Conservation (phyloP, 805 yeast genomes). For the Lipomyces spencermartinsiae region DNA sequence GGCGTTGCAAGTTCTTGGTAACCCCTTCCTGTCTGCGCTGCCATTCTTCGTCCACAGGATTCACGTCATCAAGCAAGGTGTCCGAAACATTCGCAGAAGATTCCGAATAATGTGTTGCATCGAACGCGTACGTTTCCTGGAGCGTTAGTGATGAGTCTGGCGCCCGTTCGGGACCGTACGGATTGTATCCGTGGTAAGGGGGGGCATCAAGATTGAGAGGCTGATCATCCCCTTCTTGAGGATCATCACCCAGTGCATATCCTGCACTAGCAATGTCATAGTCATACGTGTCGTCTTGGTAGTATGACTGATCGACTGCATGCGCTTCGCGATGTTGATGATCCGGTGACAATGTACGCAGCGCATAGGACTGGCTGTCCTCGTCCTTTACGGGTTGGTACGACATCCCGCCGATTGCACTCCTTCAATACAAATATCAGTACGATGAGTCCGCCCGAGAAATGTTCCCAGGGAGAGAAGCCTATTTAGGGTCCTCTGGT, state of each 20-base stretch:
- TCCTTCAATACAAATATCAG: not conserved
- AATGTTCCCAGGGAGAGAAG: not conserved
- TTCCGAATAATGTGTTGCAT: not conserved
- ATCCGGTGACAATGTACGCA: slow-evolving; percentile 17
- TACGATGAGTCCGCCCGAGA: not conserved
- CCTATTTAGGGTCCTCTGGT: not conserved
- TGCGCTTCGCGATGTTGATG: slow-evolving; percentile 1
- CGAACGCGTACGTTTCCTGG: not conserved
- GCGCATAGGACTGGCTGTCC: slow-evolving; percentile 8
- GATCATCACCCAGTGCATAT: not conserved
- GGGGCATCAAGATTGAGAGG: slow-evolving; percentile 21
- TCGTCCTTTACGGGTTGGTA: slow-evolving; percentile 18
- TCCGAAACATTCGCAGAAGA: slow-evolving; percentile 15
- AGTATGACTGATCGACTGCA: slow-evolving; percentile 9
- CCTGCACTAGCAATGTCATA: not conserved
- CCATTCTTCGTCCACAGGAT: slow-evolving; percentile 38
- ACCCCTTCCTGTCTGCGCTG: slow-evolving; percentile 44
- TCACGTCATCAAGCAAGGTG: slow-evolving; percentile 10
- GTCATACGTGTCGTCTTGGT: slow-evolving; percentile 5
- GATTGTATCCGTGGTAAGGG: slow-evolving; percentile 24
- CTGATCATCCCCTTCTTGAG: slow-evolving; percentile 11
- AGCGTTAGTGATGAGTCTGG: slow-evolving; percentile 2
- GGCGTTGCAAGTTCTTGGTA: slow-evolving; percentile 42
- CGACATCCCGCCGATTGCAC: slow-evolving; percentile 19
- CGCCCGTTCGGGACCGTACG: slow-evolving; percentile 14